A percentile compares a stretch with the other conserved stretches of the same genome.
Conservation (phyloP, 2,329 filamentous ascomycete species). For the Fusarium burgessii region DNA sequence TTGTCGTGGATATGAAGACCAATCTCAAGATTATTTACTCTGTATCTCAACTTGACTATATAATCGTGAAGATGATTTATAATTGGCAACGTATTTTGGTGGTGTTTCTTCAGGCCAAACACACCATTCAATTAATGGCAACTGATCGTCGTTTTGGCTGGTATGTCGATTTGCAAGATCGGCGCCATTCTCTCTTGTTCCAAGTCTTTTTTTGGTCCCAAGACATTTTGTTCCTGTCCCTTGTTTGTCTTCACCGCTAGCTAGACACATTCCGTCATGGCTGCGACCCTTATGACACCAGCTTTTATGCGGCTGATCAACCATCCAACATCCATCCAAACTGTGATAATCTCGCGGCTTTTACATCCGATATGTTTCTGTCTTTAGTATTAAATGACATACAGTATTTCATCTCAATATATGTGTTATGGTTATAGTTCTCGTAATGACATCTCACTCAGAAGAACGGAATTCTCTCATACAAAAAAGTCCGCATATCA, state of each 20-base stretch:
- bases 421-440: not conserved
- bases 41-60: not conserved
- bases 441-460: not conserved
- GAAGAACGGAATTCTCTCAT: not conserved
- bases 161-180: conserved; percentile 33
- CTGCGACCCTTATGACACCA: conserved; percentile 28
- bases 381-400: not conserved
- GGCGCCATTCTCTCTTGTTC: conserved; percentile 4
- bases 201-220: conserved; percentile 22
- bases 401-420: not conserved
- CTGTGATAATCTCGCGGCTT: not conserved
- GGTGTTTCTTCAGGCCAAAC: conserved; percentile 14
- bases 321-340: not conserved
- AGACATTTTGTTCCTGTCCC: conserved; percentile 22
- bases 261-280: conserved; percentile 30
- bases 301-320: conserved; percentile 10
- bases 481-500: not conserved
- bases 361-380: not conserved
- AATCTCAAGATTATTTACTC: not conserved
- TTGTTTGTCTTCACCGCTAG: conserved; percentile 31
- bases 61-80: not conserved
- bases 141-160: conserved; percentile 31
- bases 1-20: conserved; percentile 13
- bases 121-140: conserved; percentile 11
- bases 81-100: not conserved